phyloP scores from a whole-genome alignment of 768 basidiomycete species.

The Leccinum imitatum region DNA sequence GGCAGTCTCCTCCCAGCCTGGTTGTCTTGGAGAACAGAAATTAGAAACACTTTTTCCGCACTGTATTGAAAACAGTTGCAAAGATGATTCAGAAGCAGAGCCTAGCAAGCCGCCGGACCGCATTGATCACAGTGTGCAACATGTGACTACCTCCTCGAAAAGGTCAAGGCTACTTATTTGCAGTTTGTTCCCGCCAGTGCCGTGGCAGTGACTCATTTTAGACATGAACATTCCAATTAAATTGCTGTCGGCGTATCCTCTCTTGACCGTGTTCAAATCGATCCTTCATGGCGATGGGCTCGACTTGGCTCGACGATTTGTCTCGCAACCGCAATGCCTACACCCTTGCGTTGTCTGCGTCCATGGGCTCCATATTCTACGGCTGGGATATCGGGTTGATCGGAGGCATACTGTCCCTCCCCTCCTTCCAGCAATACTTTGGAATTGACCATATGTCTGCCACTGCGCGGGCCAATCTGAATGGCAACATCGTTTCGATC shows the following conservation, averaged over 20 bases:
- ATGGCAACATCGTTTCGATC: slow-evolving; percentile 53
- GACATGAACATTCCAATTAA: not conserved
- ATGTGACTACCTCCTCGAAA: not conserved
- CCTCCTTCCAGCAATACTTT: slow-evolving; percentile 49
- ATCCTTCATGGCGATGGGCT: slow-evolving; percentile 23
- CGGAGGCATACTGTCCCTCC: slow-evolving; percentile 46
- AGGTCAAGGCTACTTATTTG: not conserved
- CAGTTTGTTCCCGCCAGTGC: not conserved
- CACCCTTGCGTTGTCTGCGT: slow-evolving; percentile 42
- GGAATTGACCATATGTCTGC: slow-evolving; percentile 41
- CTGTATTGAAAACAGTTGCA: not conserved
- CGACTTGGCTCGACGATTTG: slow-evolving; percentile 22
- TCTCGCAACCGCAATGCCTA: slow-evolving; percentile 45
- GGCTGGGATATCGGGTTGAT: slow-evolving; percentile 53
- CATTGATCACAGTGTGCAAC: not conserved
- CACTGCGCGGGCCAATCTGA: slow-evolving; percentile 39
- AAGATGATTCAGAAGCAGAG: not conserved
- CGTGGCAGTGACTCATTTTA: not conserved
- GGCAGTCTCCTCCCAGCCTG: too few species aligned
- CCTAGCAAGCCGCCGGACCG: not conserved
- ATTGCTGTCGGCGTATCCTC: not conserved
- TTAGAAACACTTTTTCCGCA: not conserved
- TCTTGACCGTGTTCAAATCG: not conserved
- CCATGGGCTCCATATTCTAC: slow-evolving; percentile 49
- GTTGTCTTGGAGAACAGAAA: not conserved